Evolutionary conservation across 495 filamentous ascomycete species (phyloP), one percentile per base, ranked within the genome.

Genomic region (Ramalina intermedia): DNA sequence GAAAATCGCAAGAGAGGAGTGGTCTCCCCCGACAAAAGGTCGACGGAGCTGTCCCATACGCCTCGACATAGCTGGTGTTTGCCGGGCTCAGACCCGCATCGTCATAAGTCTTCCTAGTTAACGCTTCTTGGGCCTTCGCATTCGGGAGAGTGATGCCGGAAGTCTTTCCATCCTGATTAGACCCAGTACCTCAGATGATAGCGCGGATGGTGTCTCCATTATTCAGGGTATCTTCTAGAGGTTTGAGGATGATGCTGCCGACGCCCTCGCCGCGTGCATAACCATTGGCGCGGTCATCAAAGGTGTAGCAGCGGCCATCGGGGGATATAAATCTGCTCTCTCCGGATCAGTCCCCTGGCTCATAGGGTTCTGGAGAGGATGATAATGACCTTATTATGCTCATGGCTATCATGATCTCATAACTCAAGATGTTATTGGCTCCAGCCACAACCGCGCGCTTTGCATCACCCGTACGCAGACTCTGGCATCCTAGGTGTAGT

Each of bases 161-260:
- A 16, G 41, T 56, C 23, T 58, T 55, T n/a, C 69, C 68, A 48
- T 72, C 66, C 37, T 46, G 42, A 33, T 46, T 46, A 11, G 57
- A 48, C 8, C 53, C 62, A 0, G 60, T 57, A 36, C 42, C 47
- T 11, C 51, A 26, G 13, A 54, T 47, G 23, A 57, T 73, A 1
- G 65, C 69, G 6, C 67, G 64, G 17, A 76, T 68, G 0, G 58
- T 55, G 54, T 75, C 66, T 2, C 80, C 75, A 24, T 71, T 64
- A 16, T 50, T 44, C 0, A 73, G 41, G 0, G 71, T 71, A 7
- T 54, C 57, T 8, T 51, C 20, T 4, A 72, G 44, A 4, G 55
- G 65, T 48, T 73, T 73, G 5, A 75, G 47, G 7, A 69, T 50
- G 3, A 76, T 23, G 7, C 61, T 55, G 1, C 56, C 65, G 6